Base-by-base conservation (phyloP, 345 rosid species). In the Eucalyptus viminalis region DNA sequence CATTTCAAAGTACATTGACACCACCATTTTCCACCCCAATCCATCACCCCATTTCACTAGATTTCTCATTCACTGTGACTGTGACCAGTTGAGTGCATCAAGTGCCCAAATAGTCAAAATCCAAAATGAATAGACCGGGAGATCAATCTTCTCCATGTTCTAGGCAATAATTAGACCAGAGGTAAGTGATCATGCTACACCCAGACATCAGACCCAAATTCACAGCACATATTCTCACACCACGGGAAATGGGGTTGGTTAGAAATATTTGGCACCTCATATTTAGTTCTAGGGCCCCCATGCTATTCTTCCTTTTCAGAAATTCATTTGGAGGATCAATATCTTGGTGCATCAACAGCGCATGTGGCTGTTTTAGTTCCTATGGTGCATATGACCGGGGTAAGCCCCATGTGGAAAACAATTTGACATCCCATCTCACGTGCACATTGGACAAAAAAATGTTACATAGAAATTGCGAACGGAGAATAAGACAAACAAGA, bases 1-100 rank as follows among this genome's bases (percentile, higher is more conserved):
- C 88, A 86, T 89, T 86, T 87, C 89, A 87, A 92, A 94, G 91
- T 88, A 92, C 93, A 91, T 80, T 87, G 87, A 89, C 88, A 90
- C 93, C 91, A 89, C 91, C 89, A 86, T 49, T 47, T 49, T 5
- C 85, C 37, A 7, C 13, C 40, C 51, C 51, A 88, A n/a, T 65
- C 76, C 37, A 65, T n/a, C 76, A 65, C 83, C 85, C 85, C 85
- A 43, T 21, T 6, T 40, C 47, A 76, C 85, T 76, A 21, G 47
- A 22, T 76, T 12, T 76, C 47, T 40, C 47, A 40, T 76, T 76
- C 85, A 40, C 47, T 11, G 47, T 40, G 83, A 40, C 83, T 40
- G 45, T 9, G 47, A 40, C 83, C 47, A 11, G 47, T 40, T 6
- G 47, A 21, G 85, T 40, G 85, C 76, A 76, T 76, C 85, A 40